phyloP scores from a whole-genome alignment of 108 stramenopile species.

The Seminavis robusta region DNA sequence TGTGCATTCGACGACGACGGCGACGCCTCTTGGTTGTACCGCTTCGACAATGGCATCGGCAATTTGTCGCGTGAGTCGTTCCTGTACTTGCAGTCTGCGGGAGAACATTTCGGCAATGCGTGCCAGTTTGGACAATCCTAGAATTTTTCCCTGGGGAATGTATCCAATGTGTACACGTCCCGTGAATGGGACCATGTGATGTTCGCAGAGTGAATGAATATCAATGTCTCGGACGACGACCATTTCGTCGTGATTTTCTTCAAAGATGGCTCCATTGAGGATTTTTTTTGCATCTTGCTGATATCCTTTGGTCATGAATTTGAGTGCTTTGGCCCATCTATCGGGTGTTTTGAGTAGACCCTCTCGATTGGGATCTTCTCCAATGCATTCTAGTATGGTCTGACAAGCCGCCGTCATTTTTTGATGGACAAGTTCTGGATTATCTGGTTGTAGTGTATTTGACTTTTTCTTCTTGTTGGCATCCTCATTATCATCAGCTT shows the following conservation, averaged over 20 bases:
- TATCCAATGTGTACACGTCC: conserved; percentile 97
- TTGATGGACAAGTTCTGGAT: not conserved
- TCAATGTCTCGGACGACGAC: conserved; percentile 97
- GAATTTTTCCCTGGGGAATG: conserved; percentile 93
- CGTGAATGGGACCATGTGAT: conserved; percentile 98
- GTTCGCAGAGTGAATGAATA: conserved; percentile 95
- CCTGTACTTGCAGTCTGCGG: conserved; percentile 97
- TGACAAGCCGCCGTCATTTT: conserved; percentile 84
- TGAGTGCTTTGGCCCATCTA: conserved; percentile 94
- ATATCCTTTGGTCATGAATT: conserved; percentile 93
- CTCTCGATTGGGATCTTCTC: conserved; percentile 93
- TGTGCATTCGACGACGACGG: conserved; percentile 94
- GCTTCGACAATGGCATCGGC: conserved; percentile 93
- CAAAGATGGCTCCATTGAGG: conserved; percentile 92
- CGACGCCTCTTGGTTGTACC: conserved; percentile 92
- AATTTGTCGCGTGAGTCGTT: conserved; percentile 95
- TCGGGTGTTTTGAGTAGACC: conserved; percentile 90
- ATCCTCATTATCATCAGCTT: conserved; percentile 14
- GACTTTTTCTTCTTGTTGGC: not conserved
- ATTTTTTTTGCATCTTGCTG: conserved; percentile 65
- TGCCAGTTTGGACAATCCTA: conserved; percentile 93
- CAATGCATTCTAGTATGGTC: conserved; percentile 94
- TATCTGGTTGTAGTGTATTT: not conserved
- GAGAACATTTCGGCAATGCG: conserved; percentile 93
- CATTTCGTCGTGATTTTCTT: conserved; percentile 91